These are phyloP conservation scores for Starmerella sp. DNA, from an alignment of 805 yeast genomes.

Conservation along the genomic window DNA sequence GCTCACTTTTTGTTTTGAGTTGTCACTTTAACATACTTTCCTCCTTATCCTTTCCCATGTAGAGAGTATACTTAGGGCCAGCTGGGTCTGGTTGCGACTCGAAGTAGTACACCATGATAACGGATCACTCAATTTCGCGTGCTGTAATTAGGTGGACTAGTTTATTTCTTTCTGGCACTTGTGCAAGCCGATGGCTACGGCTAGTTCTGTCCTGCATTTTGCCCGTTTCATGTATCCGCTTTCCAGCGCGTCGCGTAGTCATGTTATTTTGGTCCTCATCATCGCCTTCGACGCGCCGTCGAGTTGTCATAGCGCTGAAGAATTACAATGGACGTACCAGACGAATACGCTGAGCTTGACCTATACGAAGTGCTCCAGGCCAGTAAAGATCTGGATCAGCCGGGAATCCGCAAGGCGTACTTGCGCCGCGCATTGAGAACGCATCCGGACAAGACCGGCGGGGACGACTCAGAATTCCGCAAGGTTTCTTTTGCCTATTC, in stretches of 20 bases:
- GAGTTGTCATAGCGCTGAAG: too few relatives aligned
- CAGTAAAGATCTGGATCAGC: constrained; percentile 24
- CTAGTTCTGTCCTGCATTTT: background rate
- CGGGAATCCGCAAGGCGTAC: constrained; percentile 56
- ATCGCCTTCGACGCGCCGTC: too few relatives aligned
- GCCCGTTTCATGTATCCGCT: background rate
- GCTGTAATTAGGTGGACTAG: background rate
- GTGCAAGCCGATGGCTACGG: background rate
- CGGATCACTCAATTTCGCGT: too few relatives aligned
- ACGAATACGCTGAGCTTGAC: constrained; percentile 24
- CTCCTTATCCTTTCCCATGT: constrained; percentile 63
- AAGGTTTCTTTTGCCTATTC: constrained; percentile 65
- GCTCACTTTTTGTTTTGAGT: background rate
- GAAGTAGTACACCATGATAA: constrained; percentile 37
- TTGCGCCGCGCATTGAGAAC: constrained; percentile 49
- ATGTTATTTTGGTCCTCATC: too few relatives aligned
- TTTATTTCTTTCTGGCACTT: background rate
- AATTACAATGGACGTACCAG: constrained; percentile 20
- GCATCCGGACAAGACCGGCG: constrained; percentile 59
- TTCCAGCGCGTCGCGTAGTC: constrained; percentile 1
- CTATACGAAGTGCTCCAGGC: constrained; percentile 26
- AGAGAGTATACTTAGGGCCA: constrained; percentile 27
- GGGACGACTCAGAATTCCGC: constrained; percentile 42
- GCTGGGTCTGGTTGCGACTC: constrained; percentile 11
- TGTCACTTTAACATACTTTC: constrained; percentile 35